These are phyloP conservation scores for Maudiozyma humilis DNA, from an alignment of 1,139 yeast species.

Conservation along the genomic window DNA sequence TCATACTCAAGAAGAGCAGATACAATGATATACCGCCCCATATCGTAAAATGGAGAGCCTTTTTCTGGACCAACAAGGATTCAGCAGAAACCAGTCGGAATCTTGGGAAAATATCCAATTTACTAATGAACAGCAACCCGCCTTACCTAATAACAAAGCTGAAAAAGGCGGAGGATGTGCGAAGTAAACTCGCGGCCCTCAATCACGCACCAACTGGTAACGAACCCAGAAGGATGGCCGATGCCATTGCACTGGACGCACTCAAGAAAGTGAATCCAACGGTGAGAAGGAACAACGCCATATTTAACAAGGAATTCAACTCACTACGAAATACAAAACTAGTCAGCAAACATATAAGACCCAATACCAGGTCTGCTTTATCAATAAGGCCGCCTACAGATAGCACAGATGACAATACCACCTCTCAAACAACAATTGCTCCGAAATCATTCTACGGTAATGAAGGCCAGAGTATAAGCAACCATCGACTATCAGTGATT, in stretches of 20 bases:
- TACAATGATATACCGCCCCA: background rate
- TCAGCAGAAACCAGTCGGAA: background rate
- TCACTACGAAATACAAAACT: background rate
- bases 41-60: background rate
- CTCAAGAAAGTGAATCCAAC: background rate
- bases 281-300: background rate
- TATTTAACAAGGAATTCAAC: background rate
- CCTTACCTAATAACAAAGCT: background rate
- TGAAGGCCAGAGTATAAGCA: background rate
- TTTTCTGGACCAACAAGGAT: conserved; percentile 3
- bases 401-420: background rate
- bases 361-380: background rate
- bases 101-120: conserved; percentile 1
- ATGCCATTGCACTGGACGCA: background rate
- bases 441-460: conserved; percentile 3
- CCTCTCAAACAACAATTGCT: background rate
- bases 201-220: background rate
- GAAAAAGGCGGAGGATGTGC: background rate
- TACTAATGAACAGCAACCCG: background rate
- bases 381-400: background rate
- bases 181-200: background rate
- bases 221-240: background rate
- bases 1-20: background rate
- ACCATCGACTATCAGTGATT: background rate
- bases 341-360: background rate